phyloP scores from a whole-genome alignment of 345 rosid species.

The Eucalyptus pumila region DNA sequence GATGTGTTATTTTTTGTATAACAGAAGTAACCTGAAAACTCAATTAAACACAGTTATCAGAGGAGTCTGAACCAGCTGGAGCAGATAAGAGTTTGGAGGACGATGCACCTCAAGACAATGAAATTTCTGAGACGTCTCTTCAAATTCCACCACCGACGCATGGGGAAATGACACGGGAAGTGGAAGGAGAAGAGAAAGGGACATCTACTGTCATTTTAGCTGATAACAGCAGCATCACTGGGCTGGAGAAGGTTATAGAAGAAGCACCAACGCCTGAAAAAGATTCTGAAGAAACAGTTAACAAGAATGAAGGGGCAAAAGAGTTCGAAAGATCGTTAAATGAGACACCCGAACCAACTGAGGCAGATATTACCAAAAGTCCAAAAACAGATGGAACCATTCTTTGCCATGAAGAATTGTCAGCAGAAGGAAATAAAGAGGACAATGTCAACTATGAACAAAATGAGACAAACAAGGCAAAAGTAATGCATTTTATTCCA shows the following conservation, averaged over 20 bases:
- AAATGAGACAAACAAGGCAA: background rate
- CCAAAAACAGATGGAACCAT: background rate
- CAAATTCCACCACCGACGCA: background rate
- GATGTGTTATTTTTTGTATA: background rate
- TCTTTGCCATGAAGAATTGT: background rate
- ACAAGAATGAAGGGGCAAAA: background rate
- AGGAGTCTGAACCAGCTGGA: background rate
- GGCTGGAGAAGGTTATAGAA: background rate
- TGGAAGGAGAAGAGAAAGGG: background rate
- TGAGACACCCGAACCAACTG: background rate
- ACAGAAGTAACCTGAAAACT: background rate
- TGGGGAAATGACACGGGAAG: background rate
- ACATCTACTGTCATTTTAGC: background rate
- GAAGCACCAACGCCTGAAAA: background rate
- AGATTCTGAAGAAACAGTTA: background rate
- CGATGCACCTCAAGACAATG: background rate
- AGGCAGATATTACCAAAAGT: background rate
- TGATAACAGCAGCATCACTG: background rate
- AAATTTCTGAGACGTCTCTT: background rate
- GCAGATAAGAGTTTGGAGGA: background rate
- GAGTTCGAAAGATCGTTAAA: background rate
- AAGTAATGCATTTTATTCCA: background rate
- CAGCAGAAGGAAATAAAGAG: background rate
- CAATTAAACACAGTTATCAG: background rate
- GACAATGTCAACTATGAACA: background rate